Base-by-base conservation (phyloP, 2,329 filamentous ascomycete species). In the Hortaea werneckii region DNA sequence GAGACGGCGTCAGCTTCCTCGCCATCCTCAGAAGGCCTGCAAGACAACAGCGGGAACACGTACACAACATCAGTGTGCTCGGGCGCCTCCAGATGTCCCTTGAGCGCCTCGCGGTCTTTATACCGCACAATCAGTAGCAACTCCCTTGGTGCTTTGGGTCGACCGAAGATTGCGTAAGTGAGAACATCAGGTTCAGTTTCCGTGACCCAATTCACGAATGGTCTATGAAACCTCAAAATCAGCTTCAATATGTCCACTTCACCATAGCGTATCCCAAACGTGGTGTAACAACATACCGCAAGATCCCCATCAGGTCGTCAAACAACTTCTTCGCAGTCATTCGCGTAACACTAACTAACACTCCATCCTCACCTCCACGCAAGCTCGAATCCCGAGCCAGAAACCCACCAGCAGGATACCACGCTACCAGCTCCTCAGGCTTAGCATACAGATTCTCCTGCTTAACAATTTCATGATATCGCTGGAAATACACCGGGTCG, bases 401-500 rank as follows among this genome's bases (percentile, higher is more conserved):
- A 41, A 58, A 60, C 0, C 58, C 58, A 6, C 37, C 47, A 7
- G 50, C 46, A 6, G 43, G 41, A 41, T 56, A 58, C 54, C 56
- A 60, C 1, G 56, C 57, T 5, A 53, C 42, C 32, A 59, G 44
- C 4, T 52, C 50, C 37, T 57, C 58, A 3, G 49, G 43, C 32
- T 52, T 49, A 3, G 43, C 29, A 46, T 56, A 60, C 7, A 59
- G 45, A 1, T 29, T 37, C 39, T 58, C 54, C 29, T 48, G n/a
- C 43, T 47, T 48, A 28, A 50, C 57, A 7, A 44, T 48, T 4
- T 48, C 32, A 32, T 57, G 57, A 34, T 55, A 60, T 1, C 48
- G 26, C 40, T 60, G 58, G 48, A 59, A 60, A 41, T 49, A 57
- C 4, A 49, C 50, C 29, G 51, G 47, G 43, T 60, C 58, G 8